These are phyloP conservation scores for Dioszegia crocea DNA, from an alignment of 768 basidiomycete genomes.

Conservation along the genomic window DNA sequence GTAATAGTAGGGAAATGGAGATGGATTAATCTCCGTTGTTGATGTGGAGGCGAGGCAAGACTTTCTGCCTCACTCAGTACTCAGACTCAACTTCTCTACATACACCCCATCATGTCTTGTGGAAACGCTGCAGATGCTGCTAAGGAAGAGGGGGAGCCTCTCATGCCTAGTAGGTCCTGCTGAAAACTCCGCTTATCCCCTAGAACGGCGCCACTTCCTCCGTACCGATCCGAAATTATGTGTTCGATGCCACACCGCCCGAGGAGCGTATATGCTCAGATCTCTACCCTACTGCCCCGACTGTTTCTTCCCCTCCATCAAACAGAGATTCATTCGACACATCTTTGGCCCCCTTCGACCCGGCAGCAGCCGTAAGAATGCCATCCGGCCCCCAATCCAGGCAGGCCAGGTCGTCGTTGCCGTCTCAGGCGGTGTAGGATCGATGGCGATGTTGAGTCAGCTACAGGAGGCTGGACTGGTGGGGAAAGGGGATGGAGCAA, in stretches of 20 bases:
- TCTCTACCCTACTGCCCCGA: slow-evolving; percentile 39
- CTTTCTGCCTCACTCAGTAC: neutral
- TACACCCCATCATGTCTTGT: slow-evolving; percentile 4
- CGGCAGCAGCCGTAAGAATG: neutral
- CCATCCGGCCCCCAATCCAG: slow-evolving; percentile 25
- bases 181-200: too few species aligned
- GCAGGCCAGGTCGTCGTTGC: slow-evolving; percentile 32
- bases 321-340: slow-evolving; percentile 14
- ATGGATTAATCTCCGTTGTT: neutral
- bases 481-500: slow-evolving; percentile 20
- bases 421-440: slow-evolving; percentile 42
- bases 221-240: slow-evolving; percentile 26
- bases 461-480: slow-evolving; percentile 25
- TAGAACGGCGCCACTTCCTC: slow-evolving; percentile 22
- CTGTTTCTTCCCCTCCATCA: slow-evolving; percentile 21
- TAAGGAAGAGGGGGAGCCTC: slow-evolving; percentile 22
- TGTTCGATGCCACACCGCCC: slow-evolving; percentile 33
- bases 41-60: neutral
- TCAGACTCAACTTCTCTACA: neutral
- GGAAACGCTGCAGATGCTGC: neutral
- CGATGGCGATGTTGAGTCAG: slow-evolving; percentile 39
- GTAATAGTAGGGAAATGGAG: neutral
- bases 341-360: slow-evolving; percentile 27
- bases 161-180: slow-evolving; percentile 45
- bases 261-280: slow-evolving; percentile 33